phyloP scores from a whole-genome alignment of 129 eudicot genomes.

The Smallanthus sonchifolius region DNA sequence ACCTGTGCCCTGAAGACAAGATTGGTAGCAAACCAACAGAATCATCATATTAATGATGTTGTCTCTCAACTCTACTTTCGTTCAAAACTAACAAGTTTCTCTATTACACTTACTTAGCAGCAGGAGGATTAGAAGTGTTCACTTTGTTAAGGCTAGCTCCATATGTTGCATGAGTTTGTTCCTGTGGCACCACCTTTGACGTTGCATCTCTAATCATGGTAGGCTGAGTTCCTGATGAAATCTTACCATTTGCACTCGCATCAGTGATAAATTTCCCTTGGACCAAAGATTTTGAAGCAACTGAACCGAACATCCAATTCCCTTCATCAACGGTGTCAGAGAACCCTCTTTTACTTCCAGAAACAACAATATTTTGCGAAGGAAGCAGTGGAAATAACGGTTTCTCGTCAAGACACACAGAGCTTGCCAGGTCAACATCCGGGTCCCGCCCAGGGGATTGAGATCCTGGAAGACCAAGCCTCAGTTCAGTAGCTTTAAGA shows the following conservation, averaged over 20 bases:
- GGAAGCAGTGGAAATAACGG: constrained; percentile 67
- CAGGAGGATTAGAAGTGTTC: constrained; percentile 59
- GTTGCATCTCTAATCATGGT: constrained; percentile 38
- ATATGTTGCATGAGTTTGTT: constrained; percentile 24
- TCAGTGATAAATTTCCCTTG: constrained; percentile 41
- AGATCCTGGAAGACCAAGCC: constrained; percentile 86
- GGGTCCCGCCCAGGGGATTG: constrained; percentile 62
- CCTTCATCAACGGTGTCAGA: constrained; percentile 63
- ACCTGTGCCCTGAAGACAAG: constrained; percentile 80
- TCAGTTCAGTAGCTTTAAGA: constrained; percentile 75
- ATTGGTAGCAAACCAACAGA: constrained; percentile 13
- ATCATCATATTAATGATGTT: neutral
- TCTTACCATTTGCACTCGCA: constrained; percentile 25
- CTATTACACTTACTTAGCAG: constrained; percentile 62
- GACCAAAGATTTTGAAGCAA: constrained; percentile 36
- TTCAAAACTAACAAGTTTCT: neutral
- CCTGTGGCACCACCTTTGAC: constrained; percentile 32
- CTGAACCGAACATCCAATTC: constrained; percentile 54
- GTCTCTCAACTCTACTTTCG: neutral
- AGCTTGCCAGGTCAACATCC: constrained; percentile 27
- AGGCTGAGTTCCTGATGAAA: constrained; percentile 44
- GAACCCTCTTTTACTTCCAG: constrained; percentile 82
- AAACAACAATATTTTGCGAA: constrained; percentile 49
- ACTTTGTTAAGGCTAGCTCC: constrained; percentile 34
- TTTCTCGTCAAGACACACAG: constrained; percentile 63